These are phyloP conservation scores for Lantana camara DNA, from an alignment of 257 asterid species.

Conservation along the genomic window DNA sequence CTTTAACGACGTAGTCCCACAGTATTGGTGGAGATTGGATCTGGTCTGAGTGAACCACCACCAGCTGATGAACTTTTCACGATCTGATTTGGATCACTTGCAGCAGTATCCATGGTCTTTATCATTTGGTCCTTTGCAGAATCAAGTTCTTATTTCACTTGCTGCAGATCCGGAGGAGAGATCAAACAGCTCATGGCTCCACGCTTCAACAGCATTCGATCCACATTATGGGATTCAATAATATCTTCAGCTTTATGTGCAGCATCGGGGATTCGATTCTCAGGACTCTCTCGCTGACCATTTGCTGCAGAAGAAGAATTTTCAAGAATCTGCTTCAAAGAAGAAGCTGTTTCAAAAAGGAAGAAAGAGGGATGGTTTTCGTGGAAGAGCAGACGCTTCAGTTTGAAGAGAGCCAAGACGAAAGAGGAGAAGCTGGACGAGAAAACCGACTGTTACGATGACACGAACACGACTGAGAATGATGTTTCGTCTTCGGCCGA, in stretches of 20 bases:
- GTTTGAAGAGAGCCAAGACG: constrained; percentile 45
- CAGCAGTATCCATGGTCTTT: neutral
- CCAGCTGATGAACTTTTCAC: neutral
- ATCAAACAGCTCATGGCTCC: neutral
- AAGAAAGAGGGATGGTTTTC: constrained; percentile 49
- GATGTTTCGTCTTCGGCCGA: constrained; percentile 6
- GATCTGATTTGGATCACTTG: neutral
- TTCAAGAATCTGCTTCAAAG: constrained; percentile 17
- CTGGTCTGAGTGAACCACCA: neutral
- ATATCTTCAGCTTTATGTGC: constrained; percentile 13
- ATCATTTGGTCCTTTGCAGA: neutral
- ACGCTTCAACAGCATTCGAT: constrained; percentile 1
- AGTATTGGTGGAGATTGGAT: neutral
- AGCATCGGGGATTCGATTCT: constrained; percentile 17
- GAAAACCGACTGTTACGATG: constrained; percentile 10
- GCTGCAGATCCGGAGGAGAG: neutral
- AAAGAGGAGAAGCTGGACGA: constrained; percentile 41
- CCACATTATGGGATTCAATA: constrained; percentile 12
- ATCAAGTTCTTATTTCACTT: constrained; percentile 12
- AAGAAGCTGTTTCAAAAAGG: constrained; percentile 24
- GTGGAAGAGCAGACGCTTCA: constrained; percentile 58
- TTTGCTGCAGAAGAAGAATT: constrained; percentile 1
- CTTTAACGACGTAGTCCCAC: too few relatives aligned
- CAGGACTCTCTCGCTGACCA: neutral
- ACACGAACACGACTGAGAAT: constrained; percentile 21